Percentiles rank a stretch among this genome's conserved stretches.
These are phyloP conservation scores for Ciborinia camelliae DNA, from an alignment of 2,329 filamentous ascomycete genomes.

Conservation along the genomic window DNA sequence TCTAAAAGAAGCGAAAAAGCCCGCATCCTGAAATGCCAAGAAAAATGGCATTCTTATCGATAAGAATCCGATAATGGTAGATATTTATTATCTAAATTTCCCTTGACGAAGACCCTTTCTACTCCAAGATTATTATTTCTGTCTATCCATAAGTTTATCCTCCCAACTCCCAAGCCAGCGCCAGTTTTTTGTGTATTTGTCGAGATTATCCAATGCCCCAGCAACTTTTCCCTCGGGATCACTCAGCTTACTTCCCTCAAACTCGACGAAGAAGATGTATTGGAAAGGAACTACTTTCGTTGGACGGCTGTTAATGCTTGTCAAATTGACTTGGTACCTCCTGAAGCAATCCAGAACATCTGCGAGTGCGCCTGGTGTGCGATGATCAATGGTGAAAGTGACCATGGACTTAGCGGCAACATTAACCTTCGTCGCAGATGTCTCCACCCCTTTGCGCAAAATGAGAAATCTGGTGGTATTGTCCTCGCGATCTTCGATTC, in stretches of 20 bases:
- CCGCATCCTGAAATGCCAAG: conserved; percentile 8
- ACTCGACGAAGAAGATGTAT: conserved; percentile 94
- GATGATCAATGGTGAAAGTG: conserved; percentile 78
- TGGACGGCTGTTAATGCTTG: conserved; percentile 84
- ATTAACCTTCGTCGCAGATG: conserved; percentile 21
- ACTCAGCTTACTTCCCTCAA: conserved; percentile 58
- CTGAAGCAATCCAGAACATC: conserved; percentile 78
- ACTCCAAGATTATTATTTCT: too few relatives aligned
- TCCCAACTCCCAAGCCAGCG: conserved; percentile 69
- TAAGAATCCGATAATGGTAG: conserved; percentile 16
- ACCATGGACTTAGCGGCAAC: conserved; percentile 65
- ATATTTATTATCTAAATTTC: background rate
- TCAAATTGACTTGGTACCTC: conserved; percentile 71
- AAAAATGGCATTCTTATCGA: conserved; percentile 16
- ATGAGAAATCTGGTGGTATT: conserved; percentile 81
- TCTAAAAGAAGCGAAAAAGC: conserved; percentile 4
- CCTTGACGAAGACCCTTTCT: background rate
- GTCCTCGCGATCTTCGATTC: conserved; percentile 70
- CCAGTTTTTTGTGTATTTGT: conserved; percentile 55
- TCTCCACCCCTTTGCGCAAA: conserved; percentile 41
- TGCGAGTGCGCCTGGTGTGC: conserved; percentile 75
- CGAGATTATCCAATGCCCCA: conserved; percentile 57
- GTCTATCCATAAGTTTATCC: conserved; percentile 16
- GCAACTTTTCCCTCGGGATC: conserved; percentile 58
- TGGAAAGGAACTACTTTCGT: conserved; percentile 74